These are phyloP conservation scores for Auriscalpium orientale DNA, from an alignment of 768 basidiomycete genomes.

Conservation along the genomic window DNA sequence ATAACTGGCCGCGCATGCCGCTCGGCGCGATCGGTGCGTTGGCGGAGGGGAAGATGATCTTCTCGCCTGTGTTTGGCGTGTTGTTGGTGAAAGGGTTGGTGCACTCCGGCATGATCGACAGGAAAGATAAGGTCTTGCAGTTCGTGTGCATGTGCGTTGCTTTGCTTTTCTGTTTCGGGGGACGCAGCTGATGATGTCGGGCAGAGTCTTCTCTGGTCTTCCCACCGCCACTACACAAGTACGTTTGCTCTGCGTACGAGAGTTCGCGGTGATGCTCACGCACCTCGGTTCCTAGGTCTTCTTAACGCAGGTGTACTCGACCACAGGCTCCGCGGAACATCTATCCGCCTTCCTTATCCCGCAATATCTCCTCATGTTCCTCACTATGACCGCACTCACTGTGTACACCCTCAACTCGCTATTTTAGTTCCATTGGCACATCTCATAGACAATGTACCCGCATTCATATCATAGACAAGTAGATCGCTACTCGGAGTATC, in stretches of 20 bases:
- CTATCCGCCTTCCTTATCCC: slow-evolving; percentile 57
- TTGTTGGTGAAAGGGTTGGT: slow-evolving; percentile 44
- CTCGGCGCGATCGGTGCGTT: slow-evolving; percentile 46
- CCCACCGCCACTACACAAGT: slow-evolving; percentile 13
- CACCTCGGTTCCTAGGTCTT: slow-evolving; percentile 38
- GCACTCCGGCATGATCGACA: slow-evolving; percentile 35
- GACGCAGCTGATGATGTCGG: not conserved
- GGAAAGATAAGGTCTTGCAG: slow-evolving; percentile 48
- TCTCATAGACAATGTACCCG: no score
- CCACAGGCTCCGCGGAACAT: slow-evolving; percentile 56
- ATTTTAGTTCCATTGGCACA: not conserved
- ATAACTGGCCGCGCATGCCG: slow-evolving; percentile 37
- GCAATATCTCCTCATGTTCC: slow-evolving; percentile 21
- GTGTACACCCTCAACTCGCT: slow-evolving; percentile 11
- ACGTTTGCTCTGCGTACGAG: not conserved
- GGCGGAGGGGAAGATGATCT: slow-evolving; percentile 45
- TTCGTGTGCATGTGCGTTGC: slow-evolving; percentile 61
- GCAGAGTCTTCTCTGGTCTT: slow-evolving; percentile 12
- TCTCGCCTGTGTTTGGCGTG: slow-evolving; percentile 57
- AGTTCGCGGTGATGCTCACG: not conserved
- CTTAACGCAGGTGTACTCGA: slow-evolving; percentile 60
- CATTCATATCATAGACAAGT: no score
- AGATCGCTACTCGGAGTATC: no score
- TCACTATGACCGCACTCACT: slow-evolving; percentile 12
- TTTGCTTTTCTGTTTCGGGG: not conserved